phyloP scores from a whole-genome alignment of 2,329 filamentous ascomycete species.

The Zymoseptoria pseudotritici region DNA sequence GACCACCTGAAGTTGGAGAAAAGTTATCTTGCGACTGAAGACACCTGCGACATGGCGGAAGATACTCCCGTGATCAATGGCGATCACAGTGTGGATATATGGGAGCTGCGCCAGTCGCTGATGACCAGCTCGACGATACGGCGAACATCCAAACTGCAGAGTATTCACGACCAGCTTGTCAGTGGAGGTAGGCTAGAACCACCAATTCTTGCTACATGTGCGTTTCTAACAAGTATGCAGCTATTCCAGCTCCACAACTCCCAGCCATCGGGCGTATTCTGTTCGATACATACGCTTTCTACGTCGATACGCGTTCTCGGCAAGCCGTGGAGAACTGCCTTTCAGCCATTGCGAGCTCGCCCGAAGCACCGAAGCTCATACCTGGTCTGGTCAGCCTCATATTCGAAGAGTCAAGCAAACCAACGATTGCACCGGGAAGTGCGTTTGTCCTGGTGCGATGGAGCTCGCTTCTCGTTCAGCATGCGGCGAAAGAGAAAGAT shows the following conservation, averaged over 20 bases:
- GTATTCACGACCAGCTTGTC: slow-evolving; percentile 37
- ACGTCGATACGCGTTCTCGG: slow-evolving; percentile 77
- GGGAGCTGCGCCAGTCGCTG: slow-evolving; percentile 31
- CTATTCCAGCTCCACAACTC: slow-evolving; percentile 17
- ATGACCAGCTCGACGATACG: slow-evolving; percentile 44
- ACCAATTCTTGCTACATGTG: slow-evolving; percentile 1
- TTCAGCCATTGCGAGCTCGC: slow-evolving; percentile 54
- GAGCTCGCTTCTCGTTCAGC: slow-evolving; percentile 72
- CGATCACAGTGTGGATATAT: slow-evolving; percentile 18
- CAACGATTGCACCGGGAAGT: slow-evolving; percentile 67
- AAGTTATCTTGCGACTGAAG: not conserved
- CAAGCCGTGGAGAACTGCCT: slow-evolving; percentile 78
- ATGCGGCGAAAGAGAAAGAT: slow-evolving; percentile 52
- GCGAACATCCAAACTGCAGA: slow-evolving; percentile 38
- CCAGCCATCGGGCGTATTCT: slow-evolving; percentile 54
- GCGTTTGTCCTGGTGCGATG: slow-evolving; percentile 88
- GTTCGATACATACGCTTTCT: slow-evolving; percentile 81
- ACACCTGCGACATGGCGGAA: slow-evolving; percentile 7
- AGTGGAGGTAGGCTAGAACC: slow-evolving; percentile 34
- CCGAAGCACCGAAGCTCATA: slow-evolving; percentile 51
- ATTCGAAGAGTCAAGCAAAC: slow-evolving; percentile 66
- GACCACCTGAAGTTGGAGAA: slow-evolving; percentile 2
- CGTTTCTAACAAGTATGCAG: slow-evolving; percentile 3
- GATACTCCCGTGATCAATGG: slow-evolving; percentile 10
- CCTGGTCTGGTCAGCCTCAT: slow-evolving; percentile 59